A percentile compares a stretch with the other conserved stretches of the same genome.
phyloP scores from a whole-genome alignment of 1,139 yeast species.

The Pichia sp. region DNA sequence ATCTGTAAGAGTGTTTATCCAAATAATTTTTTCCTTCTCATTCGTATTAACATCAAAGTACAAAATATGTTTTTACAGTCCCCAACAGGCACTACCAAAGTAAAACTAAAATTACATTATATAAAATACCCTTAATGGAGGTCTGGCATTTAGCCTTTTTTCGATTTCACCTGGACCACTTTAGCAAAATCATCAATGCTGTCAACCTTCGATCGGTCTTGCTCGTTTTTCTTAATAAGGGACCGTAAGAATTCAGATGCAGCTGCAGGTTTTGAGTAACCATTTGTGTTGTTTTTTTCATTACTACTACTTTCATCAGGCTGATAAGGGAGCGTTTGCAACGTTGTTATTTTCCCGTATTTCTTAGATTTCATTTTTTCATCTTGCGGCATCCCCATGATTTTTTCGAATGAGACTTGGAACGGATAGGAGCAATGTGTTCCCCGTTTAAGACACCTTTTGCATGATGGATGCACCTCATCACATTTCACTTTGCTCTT shows the following conservation, averaged over 20 bases:
- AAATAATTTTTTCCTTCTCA: neutral
- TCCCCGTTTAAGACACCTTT: conserved; percentile 18
- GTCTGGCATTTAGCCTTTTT: neutral
- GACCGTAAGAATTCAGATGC: conserved; percentile 1
- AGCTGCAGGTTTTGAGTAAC: neutral
- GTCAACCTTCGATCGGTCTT: neutral
- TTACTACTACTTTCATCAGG: neutral
- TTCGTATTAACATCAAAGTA: neutral
- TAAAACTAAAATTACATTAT: neutral
- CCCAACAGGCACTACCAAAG: neutral
- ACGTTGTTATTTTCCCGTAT: conserved; percentile 1
- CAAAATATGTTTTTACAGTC: neutral
- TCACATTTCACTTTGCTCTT: conserved; percentile 88
- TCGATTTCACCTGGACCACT: neutral
- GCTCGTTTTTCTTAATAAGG: neutral
- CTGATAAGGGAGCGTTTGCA: conserved; percentile 5
- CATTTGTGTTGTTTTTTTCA: neutral
- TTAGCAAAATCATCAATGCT: conserved; percentile 3
- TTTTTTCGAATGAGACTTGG: conserved; percentile 4
- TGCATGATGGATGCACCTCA: conserved; percentile 60
- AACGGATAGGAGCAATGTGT: conserved; percentile 15
- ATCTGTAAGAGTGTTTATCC: neutral
- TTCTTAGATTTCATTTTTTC: neutral
- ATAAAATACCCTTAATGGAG: neutral
- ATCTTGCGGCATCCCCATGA: neutral